Base-by-base conservation (phyloP, 306 rosid genomes). In the Quercus wislizeni region DNA sequence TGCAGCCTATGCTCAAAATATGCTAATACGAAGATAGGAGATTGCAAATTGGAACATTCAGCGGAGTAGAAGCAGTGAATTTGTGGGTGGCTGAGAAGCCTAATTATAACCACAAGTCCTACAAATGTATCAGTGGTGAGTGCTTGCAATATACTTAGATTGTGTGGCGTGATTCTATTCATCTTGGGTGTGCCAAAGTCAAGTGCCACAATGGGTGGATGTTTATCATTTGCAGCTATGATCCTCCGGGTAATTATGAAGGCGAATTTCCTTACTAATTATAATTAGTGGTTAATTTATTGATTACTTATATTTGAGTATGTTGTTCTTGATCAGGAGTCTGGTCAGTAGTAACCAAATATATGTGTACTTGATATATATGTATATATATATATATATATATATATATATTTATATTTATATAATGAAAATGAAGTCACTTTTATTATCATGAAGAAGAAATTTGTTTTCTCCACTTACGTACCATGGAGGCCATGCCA, bases 1-100 rank as follows among this genome's bases (percentile, higher is more conserved):
- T 0, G 85, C 78, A 10, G 82, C 76, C 55, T 91, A 92, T n/a
- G 96, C 97, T 3, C 85, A 77, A 11, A 67, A 49, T 3, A 92
- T 15, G 96, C 96, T 1, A 57, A 77, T 9, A 2, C 14, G 8
- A 83, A 0, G 0, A 0, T 0, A 14, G 12, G 10, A 0, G 79
- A 82, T 70, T 93, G 98, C 78, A 46, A 79, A 4, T 25, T 93
- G 52, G 90, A 85, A 28, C 97, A 93, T 74, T 93, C 94, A 82
- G 30, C 0, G 91, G 85, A 0, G 31, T 74, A 0, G 87, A 88
- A 1, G 89, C 97, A 0, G 92, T 86, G 5, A 87, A 78, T 82
- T 80, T 86, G 46, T 92, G 96, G 96, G 68, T 86, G 3, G 73
- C 80, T 0, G 97, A 92, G 86, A 84, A 88, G 78, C 83, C 85